These are phyloP conservation scores for Tubosaeta sp. DNA, from an alignment of 768 basidiomycete species.

Conservation along the genomic window DNA sequence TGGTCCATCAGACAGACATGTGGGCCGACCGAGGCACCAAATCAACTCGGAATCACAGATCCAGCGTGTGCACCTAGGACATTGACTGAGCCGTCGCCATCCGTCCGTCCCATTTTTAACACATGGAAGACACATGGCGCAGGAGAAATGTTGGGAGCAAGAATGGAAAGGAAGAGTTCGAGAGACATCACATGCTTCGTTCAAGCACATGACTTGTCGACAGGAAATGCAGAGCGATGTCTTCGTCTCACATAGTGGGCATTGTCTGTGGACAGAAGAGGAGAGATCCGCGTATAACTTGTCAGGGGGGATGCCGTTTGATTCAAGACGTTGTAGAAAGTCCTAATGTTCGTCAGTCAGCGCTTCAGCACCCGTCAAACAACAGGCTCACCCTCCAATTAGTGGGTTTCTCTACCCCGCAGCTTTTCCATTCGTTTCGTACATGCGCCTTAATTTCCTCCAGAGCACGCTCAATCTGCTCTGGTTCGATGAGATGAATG, in stretches of 20 bases:
- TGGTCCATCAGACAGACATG: background rate
- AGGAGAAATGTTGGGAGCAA: constrained; percentile 11
- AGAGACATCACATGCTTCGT: constrained; percentile 14
- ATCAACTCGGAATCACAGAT: constrained; percentile 17
- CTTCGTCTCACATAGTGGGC: constrained; percentile 12
- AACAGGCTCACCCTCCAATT: constrained; percentile 14
- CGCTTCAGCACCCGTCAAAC: too few species aligned
- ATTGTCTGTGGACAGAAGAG: background rate
- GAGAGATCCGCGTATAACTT: background rate
- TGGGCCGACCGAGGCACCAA: constrained; percentile 22
- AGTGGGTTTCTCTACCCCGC: background rate
- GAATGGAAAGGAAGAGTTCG: constrained; percentile 11
- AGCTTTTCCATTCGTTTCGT: constrained; percentile 7
- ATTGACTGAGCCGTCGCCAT: constrained; percentile 9
- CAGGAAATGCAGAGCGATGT: constrained; percentile 11
- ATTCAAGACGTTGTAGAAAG: constrained; percentile 18
- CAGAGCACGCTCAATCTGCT: constrained; percentile 15
- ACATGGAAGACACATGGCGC: constrained; percentile 10
- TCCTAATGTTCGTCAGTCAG: constrained; percentile 4
- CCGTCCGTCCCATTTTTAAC: background rate
- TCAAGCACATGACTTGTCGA: constrained; percentile 13
- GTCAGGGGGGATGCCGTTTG: background rate
- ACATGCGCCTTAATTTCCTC: constrained; percentile 14
- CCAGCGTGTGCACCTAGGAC: constrained; percentile 20
- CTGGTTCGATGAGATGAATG: constrained; percentile 14